Base-by-base conservation (phyloP, 2,329 filamentous ascomycete species). In the Setomelanomma holmii region DNA sequence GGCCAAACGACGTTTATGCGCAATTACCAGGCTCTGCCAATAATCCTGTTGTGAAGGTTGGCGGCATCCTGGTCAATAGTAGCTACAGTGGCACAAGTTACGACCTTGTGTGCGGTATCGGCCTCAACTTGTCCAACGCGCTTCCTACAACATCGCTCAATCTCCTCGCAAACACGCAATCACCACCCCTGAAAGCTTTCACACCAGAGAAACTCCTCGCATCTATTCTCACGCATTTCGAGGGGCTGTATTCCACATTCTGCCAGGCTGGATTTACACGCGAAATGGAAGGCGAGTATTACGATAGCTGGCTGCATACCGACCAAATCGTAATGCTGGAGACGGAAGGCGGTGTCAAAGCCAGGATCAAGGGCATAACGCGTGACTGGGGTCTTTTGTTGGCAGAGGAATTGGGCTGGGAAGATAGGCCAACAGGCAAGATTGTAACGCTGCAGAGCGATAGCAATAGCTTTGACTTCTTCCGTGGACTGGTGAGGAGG, bases 381-480 rank as follows among this genome's bases (percentile, higher is more conserved):
- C 79, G 83, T n/a, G 91, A 98, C 72, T 97, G 91, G 87, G 95
- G 95, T 0, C 79, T 98, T 73, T 70, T 99, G 60, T 82, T 88
- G 59, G 95, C 88, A 0, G 90, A 97, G 74, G 93, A 98, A 79
- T 75, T 96, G 46, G 88, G 87, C 2, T 84, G 81, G 72, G 84
- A 89, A 52, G 91, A 91, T 57, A 80, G 87, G 46, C 79, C 82
- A 2, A 96, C 90, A 0, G 93, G 93, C 0, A 89, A 84, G 75
- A 80, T 89, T 43, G 93, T 89, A 84, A 86, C 89, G 64, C 76
- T 99, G 76, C 93, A 97, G 79, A 97, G 92, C 73, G 95, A 99
- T 74, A 91, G 93, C 72, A 99, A 99, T 69, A 97, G 93, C 74
- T 99, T 99, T 79, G 95, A 99, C 76, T 99, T 96, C 74, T 96